These are phyloP conservation scores for Beta corolliflora DNA, from an alignment of 179 eudicot species.

Conservation along the genomic window DNA sequence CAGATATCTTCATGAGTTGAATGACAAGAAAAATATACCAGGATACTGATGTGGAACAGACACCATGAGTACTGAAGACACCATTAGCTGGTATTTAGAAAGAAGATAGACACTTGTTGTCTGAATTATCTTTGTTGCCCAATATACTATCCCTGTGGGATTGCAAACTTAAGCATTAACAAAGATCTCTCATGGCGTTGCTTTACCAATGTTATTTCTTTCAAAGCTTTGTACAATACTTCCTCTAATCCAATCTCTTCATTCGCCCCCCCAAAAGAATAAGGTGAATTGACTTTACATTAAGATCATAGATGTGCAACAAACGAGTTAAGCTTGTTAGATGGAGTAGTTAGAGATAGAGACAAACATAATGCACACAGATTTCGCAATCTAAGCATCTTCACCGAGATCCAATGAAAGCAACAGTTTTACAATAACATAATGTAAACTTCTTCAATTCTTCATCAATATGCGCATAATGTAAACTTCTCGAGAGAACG, in stretches of 20 bases:
- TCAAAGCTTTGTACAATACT: conserved; percentile 67
- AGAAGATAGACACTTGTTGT: conserved; percentile 34
- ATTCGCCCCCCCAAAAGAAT: conserved; percentile 34
- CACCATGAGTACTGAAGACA: conserved; percentile 82
- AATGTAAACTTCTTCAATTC: too few species aligned
- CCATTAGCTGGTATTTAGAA: too few species aligned
- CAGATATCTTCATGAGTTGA: background rate
- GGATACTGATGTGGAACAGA: conserved; percentile 88
- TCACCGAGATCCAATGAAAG: too few species aligned
- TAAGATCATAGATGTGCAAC: background rate
- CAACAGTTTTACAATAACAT: too few species aligned
- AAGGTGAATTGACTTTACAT: background rate
- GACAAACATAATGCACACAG: too few species aligned
- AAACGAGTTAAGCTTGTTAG: background rate
- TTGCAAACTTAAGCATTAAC: conserved; percentile 57
- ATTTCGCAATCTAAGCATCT: too few species aligned
- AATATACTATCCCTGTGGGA: conserved; percentile 40
- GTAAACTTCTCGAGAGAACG: too few species aligned
- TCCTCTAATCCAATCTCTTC: conserved; percentile 56
- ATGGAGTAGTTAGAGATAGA: background rate
- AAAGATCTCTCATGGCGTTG: conserved; percentile 78
- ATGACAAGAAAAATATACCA: conserved; percentile 44
- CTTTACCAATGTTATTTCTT: conserved; percentile 71
- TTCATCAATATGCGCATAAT: too few species aligned
- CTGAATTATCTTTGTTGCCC: conserved; percentile 35